Evolutionary conservation across 2,329 filamentous ascomycete species (phyloP).

Genomic region (Fusarium azukiicola): DNA sequence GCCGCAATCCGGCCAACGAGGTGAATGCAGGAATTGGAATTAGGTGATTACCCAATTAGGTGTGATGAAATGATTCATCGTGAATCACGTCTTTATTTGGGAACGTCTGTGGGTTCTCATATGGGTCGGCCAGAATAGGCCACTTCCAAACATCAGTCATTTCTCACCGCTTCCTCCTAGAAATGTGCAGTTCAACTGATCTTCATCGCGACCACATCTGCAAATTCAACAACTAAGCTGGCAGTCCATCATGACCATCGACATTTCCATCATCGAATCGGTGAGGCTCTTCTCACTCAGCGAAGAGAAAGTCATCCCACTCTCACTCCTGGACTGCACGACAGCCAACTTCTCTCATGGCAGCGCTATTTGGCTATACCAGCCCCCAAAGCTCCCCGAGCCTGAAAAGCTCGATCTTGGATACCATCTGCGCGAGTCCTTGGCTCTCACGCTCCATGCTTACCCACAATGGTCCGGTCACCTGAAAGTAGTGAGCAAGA

Average conservation of each 20-base stretch:
- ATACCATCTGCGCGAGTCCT: conserved; percentile 30
- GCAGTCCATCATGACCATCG: not conserved
- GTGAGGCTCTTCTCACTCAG: not conserved
- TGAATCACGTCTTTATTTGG: conserved; percentile 14
- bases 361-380: conserved; percentile 51
- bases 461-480: conserved; percentile 50
- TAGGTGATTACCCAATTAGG: not conserved
- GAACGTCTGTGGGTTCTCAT: not conserved
- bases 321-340: conserved; percentile 51
- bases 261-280: conserved; percentile 24
- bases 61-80: conserved; percentile 9
- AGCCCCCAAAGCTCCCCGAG: conserved; percentile 8
- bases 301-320: conserved; percentile 28
- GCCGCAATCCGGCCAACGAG: not conserved
- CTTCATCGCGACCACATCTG: not conserved
- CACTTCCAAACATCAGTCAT: not conserved
- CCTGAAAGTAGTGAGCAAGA: conserved; percentile 35
- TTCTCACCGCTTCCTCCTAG: no score
- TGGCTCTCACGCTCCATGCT: conserved; percentile 34
- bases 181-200: no score
- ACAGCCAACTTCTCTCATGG: conserved; percentile 48
- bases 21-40: no score
- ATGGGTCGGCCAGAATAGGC: not conserved
- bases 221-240: not conserved
- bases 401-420: not conserved